A percentile compares a stretch with the other conserved stretches of the same genome.
Conservation (phyloP, 129 eudicot genomes). For the Chrysanthemum seticuspe region DNA sequence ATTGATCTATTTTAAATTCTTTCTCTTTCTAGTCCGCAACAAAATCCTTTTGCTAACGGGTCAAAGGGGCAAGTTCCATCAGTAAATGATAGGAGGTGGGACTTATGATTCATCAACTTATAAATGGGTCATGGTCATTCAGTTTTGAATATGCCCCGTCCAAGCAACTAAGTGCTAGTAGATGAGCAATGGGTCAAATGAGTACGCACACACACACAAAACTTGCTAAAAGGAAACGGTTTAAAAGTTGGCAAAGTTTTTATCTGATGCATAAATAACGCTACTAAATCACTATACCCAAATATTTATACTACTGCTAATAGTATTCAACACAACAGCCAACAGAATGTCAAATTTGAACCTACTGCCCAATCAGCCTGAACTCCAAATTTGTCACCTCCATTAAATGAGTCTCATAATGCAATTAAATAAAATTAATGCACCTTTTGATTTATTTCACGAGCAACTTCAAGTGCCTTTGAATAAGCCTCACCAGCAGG, state of each 20-base stretch:
- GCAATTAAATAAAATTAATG: neutral
- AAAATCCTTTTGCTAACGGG: neutral
- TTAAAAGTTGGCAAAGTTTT: neutral
- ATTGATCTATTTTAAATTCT: neutral
- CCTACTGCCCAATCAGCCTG: neutral
- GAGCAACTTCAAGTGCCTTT: slow-evolving; percentile 94
- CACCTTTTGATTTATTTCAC: slow-evolving; percentile 84
- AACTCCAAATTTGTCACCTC: neutral
- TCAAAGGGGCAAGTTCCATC: neutral
- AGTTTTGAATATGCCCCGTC: too few relatives aligned
- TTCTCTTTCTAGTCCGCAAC: neutral
- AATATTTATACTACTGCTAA: too few relatives aligned
- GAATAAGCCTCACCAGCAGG: slow-evolving; percentile 77
- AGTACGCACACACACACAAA: neutral
- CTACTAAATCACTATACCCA: neutral
- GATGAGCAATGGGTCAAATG: neutral
- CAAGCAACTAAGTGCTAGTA: neutral
- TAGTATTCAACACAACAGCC: neutral
- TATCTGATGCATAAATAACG: neutral
- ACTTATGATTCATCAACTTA: neutral
- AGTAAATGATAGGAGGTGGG: neutral
- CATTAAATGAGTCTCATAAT: neutral
- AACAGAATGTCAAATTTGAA: neutral
- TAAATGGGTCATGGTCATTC: neutral
- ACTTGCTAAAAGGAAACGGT: neutral